phyloP scores from a whole-genome alignment of 495 filamentous ascomycete genomes.

The Lepidopterella palustris region DNA sequence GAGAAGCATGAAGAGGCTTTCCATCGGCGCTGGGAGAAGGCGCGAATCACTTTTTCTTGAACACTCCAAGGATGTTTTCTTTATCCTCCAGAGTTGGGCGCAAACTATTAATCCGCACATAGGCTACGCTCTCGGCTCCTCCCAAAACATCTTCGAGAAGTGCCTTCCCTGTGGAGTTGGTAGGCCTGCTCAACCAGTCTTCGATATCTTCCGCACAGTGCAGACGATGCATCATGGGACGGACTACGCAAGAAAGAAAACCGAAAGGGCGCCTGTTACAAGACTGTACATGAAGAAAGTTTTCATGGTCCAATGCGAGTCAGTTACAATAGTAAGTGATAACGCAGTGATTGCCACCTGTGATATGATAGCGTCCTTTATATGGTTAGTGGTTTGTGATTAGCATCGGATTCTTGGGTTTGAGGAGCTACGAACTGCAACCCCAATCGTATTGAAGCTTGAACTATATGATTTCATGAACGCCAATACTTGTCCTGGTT shows the following conservation, averaged over 20 bases:
- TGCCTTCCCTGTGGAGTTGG: no score
- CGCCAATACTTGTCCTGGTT: slow-evolving; percentile 6
- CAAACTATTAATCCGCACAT: no score
- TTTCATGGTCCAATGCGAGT: slow-evolving; percentile 17
- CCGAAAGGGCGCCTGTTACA: slow-evolving; percentile 16
- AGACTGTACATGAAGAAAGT: slow-evolving; percentile 16
- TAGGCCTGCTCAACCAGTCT: slow-evolving; percentile 11
- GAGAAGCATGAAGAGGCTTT: slow-evolving; percentile 9
- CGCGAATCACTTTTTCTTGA: no score
- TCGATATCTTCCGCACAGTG: slow-evolving; percentile 10
- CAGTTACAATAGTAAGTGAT: slow-evolving; percentile 5
- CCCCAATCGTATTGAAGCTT: slow-evolving; percentile 20
- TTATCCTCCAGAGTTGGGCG: no score
- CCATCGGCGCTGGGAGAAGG: slow-evolving; percentile 8
- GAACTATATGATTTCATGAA: slow-evolving; percentile 15
- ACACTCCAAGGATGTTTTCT: no score
- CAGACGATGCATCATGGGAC: slow-evolving; percentile 5
- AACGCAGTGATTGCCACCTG: slow-evolving; percentile 22
- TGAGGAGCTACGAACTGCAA: slow-evolving; percentile 18
- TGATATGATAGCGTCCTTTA: slow-evolving; percentile 18
- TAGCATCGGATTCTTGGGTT: not conserved
- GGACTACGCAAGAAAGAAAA: slow-evolving; percentile 12
- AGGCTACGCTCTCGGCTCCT: no score
- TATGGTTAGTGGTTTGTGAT: not conserved
- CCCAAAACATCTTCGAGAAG: no score